These are phyloP conservation scores for Fereydounia khargensis DNA, from an alignment of 1,284 basidiomycete genomes.

Conservation along the genomic window DNA sequence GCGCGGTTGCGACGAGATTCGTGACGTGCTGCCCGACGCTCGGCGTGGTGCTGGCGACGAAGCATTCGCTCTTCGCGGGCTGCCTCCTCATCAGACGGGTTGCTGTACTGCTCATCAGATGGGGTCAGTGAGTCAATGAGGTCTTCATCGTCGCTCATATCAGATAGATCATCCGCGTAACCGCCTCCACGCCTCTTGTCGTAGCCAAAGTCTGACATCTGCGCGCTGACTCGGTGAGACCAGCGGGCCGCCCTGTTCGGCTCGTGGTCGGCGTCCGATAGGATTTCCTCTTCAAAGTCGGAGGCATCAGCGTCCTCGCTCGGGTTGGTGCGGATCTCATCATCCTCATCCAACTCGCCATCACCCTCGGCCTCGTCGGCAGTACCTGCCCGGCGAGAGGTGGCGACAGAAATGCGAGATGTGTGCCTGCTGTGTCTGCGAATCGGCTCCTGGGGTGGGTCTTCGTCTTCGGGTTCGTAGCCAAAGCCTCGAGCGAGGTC, in stretches of 20 bases:
- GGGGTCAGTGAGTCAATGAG: slow-evolving; percentile 23
- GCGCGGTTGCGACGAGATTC: slow-evolving; percentile 8
- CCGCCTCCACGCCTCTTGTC: slow-evolving; percentile 5
- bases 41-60: slow-evolving; percentile 24
- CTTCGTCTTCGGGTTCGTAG: slow-evolving; percentile 23
- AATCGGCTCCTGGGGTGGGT: background rate
- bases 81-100: slow-evolving; percentile 48
- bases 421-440: slow-evolving; percentile 12
- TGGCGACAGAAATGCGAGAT: slow-evolving; percentile 25
- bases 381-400: slow-evolving; percentile 7
- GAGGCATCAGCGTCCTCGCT: slow-evolving; percentile 47
- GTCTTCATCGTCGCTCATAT: slow-evolving; percentile 9
- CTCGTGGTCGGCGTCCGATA: slow-evolving; percentile 1
- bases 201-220: slow-evolving; percentile 3
- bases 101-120: slow-evolving; percentile 43
- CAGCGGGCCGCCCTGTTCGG: slow-evolving; percentile 1
- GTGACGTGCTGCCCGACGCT: slow-evolving; percentile 10
- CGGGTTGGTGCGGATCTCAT: slow-evolving; percentile 42
- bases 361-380: slow-evolving; percentile 15
- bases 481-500: slow-evolving; percentile 42
- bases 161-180: slow-evolving; percentile 3
- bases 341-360: slow-evolving; percentile 13
- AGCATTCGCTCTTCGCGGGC: slow-evolving; percentile 29
- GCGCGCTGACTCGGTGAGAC: background rate
- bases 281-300: slow-evolving; percentile 30